Conservation (phyloP, 192 early-diverging fungal genomes). For the Gonapodya sp. region DNA sequence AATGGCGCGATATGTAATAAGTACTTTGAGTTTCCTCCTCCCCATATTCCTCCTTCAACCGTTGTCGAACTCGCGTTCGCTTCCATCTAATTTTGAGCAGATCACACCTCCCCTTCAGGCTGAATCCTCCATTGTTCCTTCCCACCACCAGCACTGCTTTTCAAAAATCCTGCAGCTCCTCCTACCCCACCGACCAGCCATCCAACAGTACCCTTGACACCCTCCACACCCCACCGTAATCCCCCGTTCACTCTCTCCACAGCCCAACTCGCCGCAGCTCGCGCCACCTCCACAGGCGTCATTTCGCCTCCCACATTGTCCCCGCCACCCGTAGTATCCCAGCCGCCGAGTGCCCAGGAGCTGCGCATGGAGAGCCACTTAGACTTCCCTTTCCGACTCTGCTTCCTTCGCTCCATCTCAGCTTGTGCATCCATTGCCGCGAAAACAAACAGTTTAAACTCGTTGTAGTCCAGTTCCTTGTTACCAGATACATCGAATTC, state of each 20-base stretch:
- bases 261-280: background rate
- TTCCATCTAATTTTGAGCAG: no score
- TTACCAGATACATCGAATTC: conserved; percentile 37
- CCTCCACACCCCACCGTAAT: background rate
- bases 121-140: no score
- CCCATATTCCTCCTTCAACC: no score
- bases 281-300: background rate
- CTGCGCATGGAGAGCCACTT: background rate
- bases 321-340: background rate
- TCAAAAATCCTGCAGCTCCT: background rate
- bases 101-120: no score
- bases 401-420: conserved; percentile 15
- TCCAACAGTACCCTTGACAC: background rate
- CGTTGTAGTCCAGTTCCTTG: conserved; percentile 34
- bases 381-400: background rate
- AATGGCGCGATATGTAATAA: no score
- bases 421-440: conserved; percentile 33
- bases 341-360: background rate
- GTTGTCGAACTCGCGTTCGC: no score
- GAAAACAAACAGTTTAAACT: conserved; percentile 34
- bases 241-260: background rate
- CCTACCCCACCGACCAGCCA: background rate
- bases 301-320: background rate
- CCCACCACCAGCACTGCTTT: no score
- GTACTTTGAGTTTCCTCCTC: no score